Evolutionary conservation across 176 grass and related monocot genomes (phyloP).

Genomic region (Rhipidocladum racemiflorum): DNA sequence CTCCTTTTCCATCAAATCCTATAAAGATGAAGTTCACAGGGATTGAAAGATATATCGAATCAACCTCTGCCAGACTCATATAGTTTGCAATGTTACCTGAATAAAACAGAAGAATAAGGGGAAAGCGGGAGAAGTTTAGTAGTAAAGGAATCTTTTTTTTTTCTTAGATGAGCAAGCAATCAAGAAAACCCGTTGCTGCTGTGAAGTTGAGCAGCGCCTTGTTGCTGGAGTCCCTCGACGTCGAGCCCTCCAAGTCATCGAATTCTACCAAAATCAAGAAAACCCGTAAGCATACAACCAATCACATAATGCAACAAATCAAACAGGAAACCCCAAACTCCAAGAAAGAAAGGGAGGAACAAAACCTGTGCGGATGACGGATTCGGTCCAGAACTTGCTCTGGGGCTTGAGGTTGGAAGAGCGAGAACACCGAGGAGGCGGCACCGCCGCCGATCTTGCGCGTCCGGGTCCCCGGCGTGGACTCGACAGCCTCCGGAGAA

Average conservation of each 20-base stretch:
- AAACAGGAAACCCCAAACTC: neutral
- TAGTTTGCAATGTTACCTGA: slow-evolving; percentile 78
- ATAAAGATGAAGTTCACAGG: slow-evolving; percentile 97
- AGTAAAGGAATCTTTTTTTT: neutral
- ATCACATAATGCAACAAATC: neutral
- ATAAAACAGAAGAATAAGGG: slow-evolving; percentile 25
- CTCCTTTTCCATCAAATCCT: slow-evolving; percentile 96
- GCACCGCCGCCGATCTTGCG: slow-evolving; percentile 45
- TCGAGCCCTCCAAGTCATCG: slow-evolving; percentile 65
- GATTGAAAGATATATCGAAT: slow-evolving; percentile 83
- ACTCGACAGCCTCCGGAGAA: slow-evolving; percentile 28
- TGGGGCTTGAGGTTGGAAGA: slow-evolving; percentile 79
- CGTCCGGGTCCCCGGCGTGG: slow-evolving; percentile 53
- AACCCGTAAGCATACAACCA: slow-evolving; percentile 6
- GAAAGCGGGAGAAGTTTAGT: slow-evolving; percentile 1
- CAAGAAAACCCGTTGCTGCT: neutral
- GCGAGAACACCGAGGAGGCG: slow-evolving; percentile 68
- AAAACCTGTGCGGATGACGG: slow-evolving; percentile 73
- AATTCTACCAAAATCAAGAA: slow-evolving; percentile 60
- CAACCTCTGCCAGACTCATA: slow-evolving; percentile 71
- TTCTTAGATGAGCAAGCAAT: slow-evolving; percentile 12
- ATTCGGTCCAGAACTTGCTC: slow-evolving; percentile 96
- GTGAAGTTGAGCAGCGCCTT: slow-evolving; percentile 73
- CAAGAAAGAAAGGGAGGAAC: neutral
- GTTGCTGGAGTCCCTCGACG: slow-evolving; percentile 51